Conservation (phyloP, 495 filamentous ascomycete species). For the Xylaria longipes region DNA sequence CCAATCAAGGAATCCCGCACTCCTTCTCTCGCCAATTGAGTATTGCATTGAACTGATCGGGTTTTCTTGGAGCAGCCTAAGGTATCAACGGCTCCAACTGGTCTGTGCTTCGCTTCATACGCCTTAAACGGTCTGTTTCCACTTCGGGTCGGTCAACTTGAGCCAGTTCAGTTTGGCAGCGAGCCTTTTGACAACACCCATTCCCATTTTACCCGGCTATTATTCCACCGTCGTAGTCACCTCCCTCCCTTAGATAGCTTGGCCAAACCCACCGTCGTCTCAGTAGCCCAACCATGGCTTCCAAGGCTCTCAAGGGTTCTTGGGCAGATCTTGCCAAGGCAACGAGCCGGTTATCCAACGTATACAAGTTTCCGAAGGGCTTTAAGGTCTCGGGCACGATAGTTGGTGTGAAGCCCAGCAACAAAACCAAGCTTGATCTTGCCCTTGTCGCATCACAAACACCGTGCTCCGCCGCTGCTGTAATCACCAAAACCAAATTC, state of each 20-base stretch:
- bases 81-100: slow-evolving; percentile 15
- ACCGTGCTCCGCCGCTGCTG: slow-evolving; percentile 90
- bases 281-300: slow-evolving; percentile 16
- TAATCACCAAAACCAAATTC: slow-evolving; percentile 98
- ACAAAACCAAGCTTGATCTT: slow-evolving; percentile 87
- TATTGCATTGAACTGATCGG: not conserved
- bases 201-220: not conserved
- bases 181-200: not conserved
- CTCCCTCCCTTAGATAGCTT: slow-evolving; percentile 2
- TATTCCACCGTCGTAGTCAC: not conserved
- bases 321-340: slow-evolving; percentile 27
- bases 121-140: slow-evolving; percentile 12
- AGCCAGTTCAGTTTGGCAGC: slow-evolving; percentile 10
- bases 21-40: not conserved
- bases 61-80: slow-evolving; percentile 1
- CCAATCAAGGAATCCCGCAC: slow-evolving; percentile 13
- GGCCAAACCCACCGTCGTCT: not conserved
- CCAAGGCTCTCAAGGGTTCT: slow-evolving; percentile 21
- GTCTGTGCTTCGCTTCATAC: slow-evolving; percentile 21
- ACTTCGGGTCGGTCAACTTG: slow-evolving; percentile 7
- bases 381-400: slow-evolving; percentile 87
- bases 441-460: slow-evolving; percentile 85
- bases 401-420: slow-evolving; percentile 91
- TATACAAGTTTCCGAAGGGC: slow-evolving; percentile 85
- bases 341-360: slow-evolving; percentile 32